Evolutionary conservation across 2,329 filamentous ascomycete genomes (phyloP), one percentile per base, ranked within the genome.

Genomic region (Dactylellina sp.): DNA sequence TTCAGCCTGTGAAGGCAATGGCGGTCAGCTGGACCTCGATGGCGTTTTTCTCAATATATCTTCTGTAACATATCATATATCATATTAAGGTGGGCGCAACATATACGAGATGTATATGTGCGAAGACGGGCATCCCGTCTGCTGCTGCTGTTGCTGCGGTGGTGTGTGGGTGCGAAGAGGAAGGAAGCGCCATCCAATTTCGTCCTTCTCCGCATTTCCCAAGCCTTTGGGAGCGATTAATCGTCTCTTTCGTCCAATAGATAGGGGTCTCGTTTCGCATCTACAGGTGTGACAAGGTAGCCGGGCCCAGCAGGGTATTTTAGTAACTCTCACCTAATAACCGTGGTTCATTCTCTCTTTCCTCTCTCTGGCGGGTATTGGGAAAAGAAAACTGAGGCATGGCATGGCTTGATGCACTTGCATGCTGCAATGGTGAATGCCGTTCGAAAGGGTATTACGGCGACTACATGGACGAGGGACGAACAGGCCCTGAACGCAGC

Each of bases 161-260:
- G n/a, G n/a, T n/a, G n/a, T 20, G 16, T 47, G 44, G 7, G 44
- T 5, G n/a, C 16, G 22, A 24, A 14, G 44, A n/a, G n/a, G 50
- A 60, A 49, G 28, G 52, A 57, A 60, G 40, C 63, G 44, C 63
- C 63, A 60, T 68, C 63, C 53, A 68, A 68, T 68, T 68, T 68
- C 63, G 46, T 46, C 42, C 56, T 68, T 68, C 63, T 68, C 63
- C 63, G 63, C 63, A 68, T 68, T 68, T 66, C 49, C 63, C 63
- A 60, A 68, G 55, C 9, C 32, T 44, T 68, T 68, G 63, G 63
- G 63, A 68, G 53, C 63, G 63, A 68, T 53, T 46, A 59, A 57
- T 57, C 24, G 42, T 46, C 52, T 24, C 44, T 24, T 68, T 53
- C 63, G 53, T 60, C 63, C 63, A 68, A 68, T 68, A 46, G 53